phyloP scores from a whole-genome alignment of 2,329 filamentous ascomycete species.

The Hypoxylon sp. region DNA sequence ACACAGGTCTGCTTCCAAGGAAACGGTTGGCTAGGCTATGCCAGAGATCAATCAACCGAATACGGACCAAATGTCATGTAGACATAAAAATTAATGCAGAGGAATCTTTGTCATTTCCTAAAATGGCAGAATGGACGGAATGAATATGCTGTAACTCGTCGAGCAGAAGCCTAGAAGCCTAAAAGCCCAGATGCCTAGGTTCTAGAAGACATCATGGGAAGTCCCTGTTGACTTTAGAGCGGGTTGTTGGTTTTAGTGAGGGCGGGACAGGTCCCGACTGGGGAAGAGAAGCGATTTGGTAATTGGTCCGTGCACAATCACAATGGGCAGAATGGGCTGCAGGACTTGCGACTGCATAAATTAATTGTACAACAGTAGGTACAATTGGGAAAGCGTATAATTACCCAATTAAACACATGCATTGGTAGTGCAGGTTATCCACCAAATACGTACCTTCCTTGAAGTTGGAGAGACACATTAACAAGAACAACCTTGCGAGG shows the following conservation, averaged over 20 bases:
- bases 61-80: constrained; percentile 1
- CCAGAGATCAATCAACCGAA: background rate
- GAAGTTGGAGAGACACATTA: constrained; percentile 7
- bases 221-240: constrained; percentile 36
- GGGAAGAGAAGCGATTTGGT: constrained; percentile 30
- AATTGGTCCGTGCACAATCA: constrained; percentile 13
- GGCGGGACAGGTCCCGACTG: constrained; percentile 31
- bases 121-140: constrained; percentile 37
- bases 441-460: background rate
- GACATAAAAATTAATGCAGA: constrained; percentile 24
- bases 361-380: constrained; percentile 1
- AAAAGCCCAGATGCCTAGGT: background rate
- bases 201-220: constrained; percentile 35
- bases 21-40: background rate
- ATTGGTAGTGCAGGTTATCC: background rate
- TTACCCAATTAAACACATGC: constrained; percentile 2
- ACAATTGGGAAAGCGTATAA: background rate
- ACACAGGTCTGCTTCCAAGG: constrained; percentile 17
- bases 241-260: constrained; percentile 22
- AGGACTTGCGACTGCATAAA: background rate
- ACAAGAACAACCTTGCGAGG: constrained; percentile 4
- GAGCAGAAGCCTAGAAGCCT: background rate
- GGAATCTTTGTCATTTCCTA: constrained; percentile 19
- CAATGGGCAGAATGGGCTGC: too few species aligned
- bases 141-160: constrained; percentile 1